phyloP scores from a whole-genome alignment of 129 eudicot species.

The Artemisia tridentata region DNA sequence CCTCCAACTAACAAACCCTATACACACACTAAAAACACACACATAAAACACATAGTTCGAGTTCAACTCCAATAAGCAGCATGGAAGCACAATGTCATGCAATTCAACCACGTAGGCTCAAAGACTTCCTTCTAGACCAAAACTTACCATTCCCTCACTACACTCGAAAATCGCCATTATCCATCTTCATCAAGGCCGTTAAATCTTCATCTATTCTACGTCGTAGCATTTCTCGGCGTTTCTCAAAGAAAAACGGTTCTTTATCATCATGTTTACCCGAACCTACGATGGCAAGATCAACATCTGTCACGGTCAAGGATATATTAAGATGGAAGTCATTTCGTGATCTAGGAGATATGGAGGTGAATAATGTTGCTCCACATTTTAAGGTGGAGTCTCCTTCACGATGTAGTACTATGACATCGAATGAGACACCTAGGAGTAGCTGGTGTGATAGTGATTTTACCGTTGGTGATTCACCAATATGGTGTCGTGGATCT shows the following conservation, averaged over 20 bases:
- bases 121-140: constrained; percentile 65
- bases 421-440: constrained; percentile 34
- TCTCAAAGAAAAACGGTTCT: constrained; percentile 16
- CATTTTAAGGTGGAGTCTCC: constrained; percentile 38
- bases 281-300: constrained; percentile 26
- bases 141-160: constrained; percentile 28
- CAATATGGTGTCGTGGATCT: constrained; percentile 34
- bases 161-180: constrained; percentile 26
- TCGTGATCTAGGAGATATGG: constrained; percentile 52
- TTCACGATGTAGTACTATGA: constrained; percentile 21
- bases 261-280: constrained; percentile 14
- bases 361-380: constrained; percentile 27
- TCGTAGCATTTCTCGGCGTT: constrained; percentile 48
- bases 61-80: constrained; percentile 5
- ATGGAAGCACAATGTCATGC: constrained; percentile 20
- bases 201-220: constrained; percentile 46
- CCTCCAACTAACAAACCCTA: background rate
- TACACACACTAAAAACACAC: constrained; percentile 24
- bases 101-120: constrained; percentile 54
- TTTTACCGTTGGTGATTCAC: constrained; percentile 58
- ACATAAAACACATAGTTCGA: background rate
- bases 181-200: constrained; percentile 42
- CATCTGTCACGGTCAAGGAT: constrained; percentile 67
- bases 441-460: constrained; percentile 74
- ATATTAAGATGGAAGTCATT: constrained; percentile 81